Conservation (phyloP, 1,139 yeast genomes). For the Taiozyma sp. region DNA sequence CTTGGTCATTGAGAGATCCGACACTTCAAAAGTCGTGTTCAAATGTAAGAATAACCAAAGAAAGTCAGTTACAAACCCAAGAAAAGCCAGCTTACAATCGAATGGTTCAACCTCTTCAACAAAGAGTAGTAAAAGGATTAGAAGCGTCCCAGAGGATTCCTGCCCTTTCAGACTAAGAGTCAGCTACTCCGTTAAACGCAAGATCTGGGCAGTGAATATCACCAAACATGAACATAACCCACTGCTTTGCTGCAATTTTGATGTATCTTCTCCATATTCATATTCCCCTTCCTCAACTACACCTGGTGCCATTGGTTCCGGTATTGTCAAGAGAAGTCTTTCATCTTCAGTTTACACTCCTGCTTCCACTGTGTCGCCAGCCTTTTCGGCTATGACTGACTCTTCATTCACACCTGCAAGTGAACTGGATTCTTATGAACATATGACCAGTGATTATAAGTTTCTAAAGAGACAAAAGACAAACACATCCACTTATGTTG, state of each 20-base stretch:
- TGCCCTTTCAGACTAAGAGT: conserved; percentile 74
- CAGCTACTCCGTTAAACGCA: conserved; percentile 51
- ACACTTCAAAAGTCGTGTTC: conserved; percentile 62
- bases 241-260: conserved; percentile 21
- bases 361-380: conserved; percentile 20
- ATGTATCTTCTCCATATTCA: conserved; percentile 7
- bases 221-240: conserved; percentile 30
- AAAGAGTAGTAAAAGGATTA: conserved; percentile 12
- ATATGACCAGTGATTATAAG: conserved; percentile 1
- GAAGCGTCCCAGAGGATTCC: conserved; percentile 26
- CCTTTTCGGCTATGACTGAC: conserved; percentile 14
- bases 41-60: conserved; percentile 49
- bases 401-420: conserved; percentile 19
- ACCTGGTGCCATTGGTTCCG: conserved; percentile 4
- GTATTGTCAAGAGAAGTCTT: conserved; percentile 14
- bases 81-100: conserved; percentile 3
- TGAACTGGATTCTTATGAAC: conserved; percentile 10
- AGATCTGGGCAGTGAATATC: conserved; percentile 47
- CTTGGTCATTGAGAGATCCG: conserved; percentile 68
- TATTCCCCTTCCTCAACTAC: conserved; percentile 10
- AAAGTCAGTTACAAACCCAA: conserved; percentile 18
- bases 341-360: conserved; percentile 18
- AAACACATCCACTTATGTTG: conserved; percentile 7
- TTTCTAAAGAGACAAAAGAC: conserved; percentile 4
- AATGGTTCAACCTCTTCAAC: not conserved